phyloP scores from a whole-genome alignment of 1,284 basidiomycete species.

The Puccinia hordei region DNA sequence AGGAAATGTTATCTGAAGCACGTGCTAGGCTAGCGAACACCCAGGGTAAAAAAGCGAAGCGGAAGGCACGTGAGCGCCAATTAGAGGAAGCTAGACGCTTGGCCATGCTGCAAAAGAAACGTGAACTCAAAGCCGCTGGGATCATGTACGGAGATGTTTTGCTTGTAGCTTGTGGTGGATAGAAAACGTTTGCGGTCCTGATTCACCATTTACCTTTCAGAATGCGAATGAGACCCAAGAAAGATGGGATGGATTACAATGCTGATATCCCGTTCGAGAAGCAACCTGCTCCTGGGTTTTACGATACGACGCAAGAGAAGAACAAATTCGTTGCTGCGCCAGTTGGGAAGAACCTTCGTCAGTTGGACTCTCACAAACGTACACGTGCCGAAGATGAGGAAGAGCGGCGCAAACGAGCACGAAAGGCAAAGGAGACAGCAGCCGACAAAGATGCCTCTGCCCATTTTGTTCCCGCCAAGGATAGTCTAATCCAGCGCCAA shows the following conservation, averaged over 20 bases:
- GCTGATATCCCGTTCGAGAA: conserved; percentile 99
- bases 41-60: conserved; percentile 98
- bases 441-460: conserved; percentile 64
- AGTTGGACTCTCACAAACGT: conserved; percentile 81
- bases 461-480: conserved; percentile 87
- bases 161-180: neutral
- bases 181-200: conserved; percentile 8
- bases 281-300: conserved; percentile 90
- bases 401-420: conserved; percentile 80
- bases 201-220: conserved; percentile 53
- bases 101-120: conserved; percentile 94
- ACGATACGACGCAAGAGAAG: conserved; percentile 92
- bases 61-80: conserved; percentile 94
- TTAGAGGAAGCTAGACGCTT: conserved; percentile 91
- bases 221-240: conserved; percentile 78
- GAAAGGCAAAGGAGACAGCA: conserved; percentile 67
- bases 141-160: conserved; percentile 71
- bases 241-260: conserved; percentile 99
- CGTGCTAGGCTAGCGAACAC: conserved; percentile 97
- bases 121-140: conserved; percentile 95
- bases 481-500: conserved; percentile 93
- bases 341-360: conserved; percentile 83
- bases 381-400: conserved; percentile 86
- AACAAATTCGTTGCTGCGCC: conserved; percentile 84
- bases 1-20: conserved; percentile 99